Evolutionary conservation across 129 eudicot genomes (phyloP).

Genomic region (Scalesia atractyloides): DNA sequence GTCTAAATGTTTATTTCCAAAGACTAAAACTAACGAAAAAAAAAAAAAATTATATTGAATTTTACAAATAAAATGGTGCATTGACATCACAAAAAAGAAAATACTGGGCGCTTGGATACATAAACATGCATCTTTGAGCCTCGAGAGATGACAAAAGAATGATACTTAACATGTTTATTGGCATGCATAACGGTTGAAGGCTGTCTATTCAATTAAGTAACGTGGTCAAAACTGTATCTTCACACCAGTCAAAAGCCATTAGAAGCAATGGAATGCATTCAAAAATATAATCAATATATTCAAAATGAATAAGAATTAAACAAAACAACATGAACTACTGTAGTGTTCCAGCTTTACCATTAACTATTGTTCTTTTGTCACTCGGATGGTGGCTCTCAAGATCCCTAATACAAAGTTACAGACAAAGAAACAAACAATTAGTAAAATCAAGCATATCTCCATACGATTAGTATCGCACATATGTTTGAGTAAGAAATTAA

Average conservation of each 20-base stretch:
- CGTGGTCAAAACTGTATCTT: not conserved
- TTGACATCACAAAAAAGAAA: not conserved
- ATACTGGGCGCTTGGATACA: not conserved
- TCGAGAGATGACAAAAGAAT: no score
- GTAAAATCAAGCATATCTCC: not conserved
- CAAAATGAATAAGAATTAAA: not conserved
- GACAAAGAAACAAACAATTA: constrained; percentile 9
- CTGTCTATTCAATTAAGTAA: not conserved
- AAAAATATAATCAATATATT: constrained; percentile 3
- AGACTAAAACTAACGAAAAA: not conserved
- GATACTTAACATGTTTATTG: not conserved
- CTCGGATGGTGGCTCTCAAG: not conserved
- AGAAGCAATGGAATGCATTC: constrained; percentile 13
- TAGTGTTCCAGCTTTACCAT: constrained; percentile 6
- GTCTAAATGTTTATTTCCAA: not conserved
- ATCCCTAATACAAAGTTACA: not conserved
- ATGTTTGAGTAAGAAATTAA: not conserved
- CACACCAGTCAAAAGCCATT: not conserved
- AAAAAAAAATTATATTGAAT: not conserved
- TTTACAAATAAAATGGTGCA: not conserved
- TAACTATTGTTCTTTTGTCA: no score
- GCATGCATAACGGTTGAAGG: not conserved
- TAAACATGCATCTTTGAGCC: not conserved
- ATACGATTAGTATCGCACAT: no score
- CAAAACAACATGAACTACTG: constrained; percentile 5